Evolutionary conservation across 129 eudicot genomes (phyloP), one percentile per base, ranked within the genome.

Genomic region (Centrapalus pauciflorus): DNA sequence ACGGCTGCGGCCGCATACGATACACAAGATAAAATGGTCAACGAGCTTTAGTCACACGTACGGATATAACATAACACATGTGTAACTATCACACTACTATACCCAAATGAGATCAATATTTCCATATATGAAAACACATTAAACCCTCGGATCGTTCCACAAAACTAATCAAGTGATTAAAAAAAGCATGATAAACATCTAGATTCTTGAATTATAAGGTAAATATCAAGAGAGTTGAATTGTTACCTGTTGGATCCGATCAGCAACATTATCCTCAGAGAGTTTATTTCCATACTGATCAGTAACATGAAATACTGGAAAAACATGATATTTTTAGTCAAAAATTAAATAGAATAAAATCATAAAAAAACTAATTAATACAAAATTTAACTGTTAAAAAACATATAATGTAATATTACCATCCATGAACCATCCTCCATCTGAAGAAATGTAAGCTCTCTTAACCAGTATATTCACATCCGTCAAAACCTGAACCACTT

Each of bases 401-500:
- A n/a, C n/a, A n/a, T n/a, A n/a, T n/a, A n/a, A n/a, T n/a, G n/a
- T n/a, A n/a, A 28, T 28, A 38, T 82, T 65, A 88, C 96, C 96
- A 67, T 87, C 96, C 96, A 91, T 91, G 76, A 84, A 91, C 97
- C 97, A 91, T 77, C 72, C 76, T 3, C 97, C 97, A 68, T 91
- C 97, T 26, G 94, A 87, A 29, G 90, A 87, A 43, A 91, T 83
- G 78, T 91, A 91, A 58, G 96, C 97, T 41, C 85, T 81, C 61
- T 91, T 83, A 25, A 91, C 85, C 1, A 80, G 79, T 29, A 91
- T 83, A 72, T 91, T 79, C 62, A 87, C 61, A 87, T 91, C 96
- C 9, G 90, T 85, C 17, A 91, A 46, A 38, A 91, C 85, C 49
- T 91, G 97, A 40, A 91, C 91, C 19, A 90, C 97, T 80, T 91